Percentiles rank a stretch among this genome's conserved stretches.
Evolutionary conservation across 202 grass and related monocot genomes (phyloP).

Genomic region (Dendrocalamus latiflorus): DNA sequence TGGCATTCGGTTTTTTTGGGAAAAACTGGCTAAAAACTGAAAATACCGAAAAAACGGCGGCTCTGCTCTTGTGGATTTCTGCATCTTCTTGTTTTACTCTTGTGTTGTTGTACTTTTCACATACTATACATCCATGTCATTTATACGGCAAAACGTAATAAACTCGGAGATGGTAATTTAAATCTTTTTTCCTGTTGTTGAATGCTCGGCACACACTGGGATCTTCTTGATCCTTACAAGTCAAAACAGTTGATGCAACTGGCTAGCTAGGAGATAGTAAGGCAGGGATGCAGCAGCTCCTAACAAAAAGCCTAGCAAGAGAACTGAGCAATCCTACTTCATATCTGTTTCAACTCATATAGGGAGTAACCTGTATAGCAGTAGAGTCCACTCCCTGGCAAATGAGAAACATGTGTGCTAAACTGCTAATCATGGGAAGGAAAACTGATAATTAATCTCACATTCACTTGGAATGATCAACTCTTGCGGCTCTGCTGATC

Average conservation of each 20-base stretch:
- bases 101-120: not conserved
- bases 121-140: not conserved
- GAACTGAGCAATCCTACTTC: not conserved
- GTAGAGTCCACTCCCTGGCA: not conserved
- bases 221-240: not conserved
- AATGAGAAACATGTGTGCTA: not conserved
- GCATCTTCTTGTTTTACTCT: not conserved
- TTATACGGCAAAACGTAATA: not conserved
- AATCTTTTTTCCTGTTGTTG: not conserved
- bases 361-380: not conserved
- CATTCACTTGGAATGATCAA: not conserved
- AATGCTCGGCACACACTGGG: not conserved
- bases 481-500: no score
- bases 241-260: not conserved
- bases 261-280: not conserved
- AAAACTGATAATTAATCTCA: not conserved
- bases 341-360: not conserved
- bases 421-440: not conserved
- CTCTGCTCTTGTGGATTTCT: no score
- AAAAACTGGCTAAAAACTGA: no score
- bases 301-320: not conserved
- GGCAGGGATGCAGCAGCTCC: not conserved
- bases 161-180: not conserved
- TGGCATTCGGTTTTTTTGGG: no score
- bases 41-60: no score